A percentile compares a stretch with the other conserved stretches of the same genome.
These are phyloP conservation scores for Mucor saturninus DNA, from an alignment of 371 early-diverging fungal species.

Conservation along the genomic window DNA sequence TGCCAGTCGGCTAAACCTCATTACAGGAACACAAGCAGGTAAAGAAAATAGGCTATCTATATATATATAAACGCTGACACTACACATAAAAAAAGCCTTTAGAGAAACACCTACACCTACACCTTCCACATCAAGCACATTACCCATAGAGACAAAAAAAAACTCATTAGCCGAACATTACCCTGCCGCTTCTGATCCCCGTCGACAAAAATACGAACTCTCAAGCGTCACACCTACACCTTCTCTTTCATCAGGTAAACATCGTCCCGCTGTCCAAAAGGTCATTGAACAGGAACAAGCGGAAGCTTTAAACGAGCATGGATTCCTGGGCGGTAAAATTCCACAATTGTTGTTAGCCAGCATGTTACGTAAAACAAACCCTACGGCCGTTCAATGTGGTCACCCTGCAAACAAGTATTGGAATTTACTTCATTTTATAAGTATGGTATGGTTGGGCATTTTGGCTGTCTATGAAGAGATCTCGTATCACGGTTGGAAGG, in stretches of 20 bases:
- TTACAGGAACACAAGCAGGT: conserved; percentile 60
- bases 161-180: conserved; percentile 32
- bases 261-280: conserved; percentile 21
- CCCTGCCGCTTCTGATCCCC: conserved; percentile 19
- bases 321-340: conserved; percentile 19
- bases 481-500: conserved; percentile 33
- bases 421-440: conserved; percentile 58
- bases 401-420: conserved; percentile 47
- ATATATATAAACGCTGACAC: neutral
- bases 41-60: neutral
- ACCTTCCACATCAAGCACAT: conserved; percentile 29
- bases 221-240: neutral
- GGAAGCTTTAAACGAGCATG: conserved; percentile 7
- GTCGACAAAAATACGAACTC: conserved; percentile 26
- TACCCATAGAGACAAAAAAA: neutral
- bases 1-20: conserved; percentile 58
- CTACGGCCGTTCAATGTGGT: neutral
- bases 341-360: conserved; percentile 14
- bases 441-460: conserved; percentile 52
- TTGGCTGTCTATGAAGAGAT: conserved; percentile 56
- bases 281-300: conserved; percentile 29
- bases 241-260: conserved; percentile 6
- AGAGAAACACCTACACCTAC: conserved; percentile 34
- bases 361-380: conserved; percentile 21
- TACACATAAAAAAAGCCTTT: conserved; percentile 9